These are phyloP conservation scores for Capsicum baccatum DNA, from an alignment of 257 asterid species.

Conservation along the genomic window DNA sequence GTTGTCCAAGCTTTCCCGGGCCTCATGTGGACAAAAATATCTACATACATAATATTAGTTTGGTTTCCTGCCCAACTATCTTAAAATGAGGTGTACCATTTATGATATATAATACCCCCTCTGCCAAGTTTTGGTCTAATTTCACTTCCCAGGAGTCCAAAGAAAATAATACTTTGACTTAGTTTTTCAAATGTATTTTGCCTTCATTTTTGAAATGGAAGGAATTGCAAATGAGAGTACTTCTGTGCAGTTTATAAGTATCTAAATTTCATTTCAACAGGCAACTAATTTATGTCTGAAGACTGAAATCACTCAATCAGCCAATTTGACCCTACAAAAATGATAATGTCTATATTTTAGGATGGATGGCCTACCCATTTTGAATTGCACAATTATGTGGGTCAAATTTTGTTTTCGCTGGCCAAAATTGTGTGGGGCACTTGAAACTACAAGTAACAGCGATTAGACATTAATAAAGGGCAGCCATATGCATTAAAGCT, in stretches of 20 bases:
- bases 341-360: neutral
- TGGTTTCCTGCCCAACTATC: neutral
- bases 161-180: slow-evolving; percentile 2
- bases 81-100: neutral
- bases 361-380: too few species aligned
- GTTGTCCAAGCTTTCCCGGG: neutral
- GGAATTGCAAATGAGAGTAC: neutral
- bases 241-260: neutral
- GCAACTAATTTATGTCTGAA: neutral
- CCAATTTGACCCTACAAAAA: slow-evolving; percentile 10
- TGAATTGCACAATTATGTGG: neutral
- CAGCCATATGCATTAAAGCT: too few species aligned
- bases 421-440: neutral
- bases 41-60: neutral
- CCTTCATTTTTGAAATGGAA: neutral
- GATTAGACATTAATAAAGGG: neutral
- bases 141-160: neutral
- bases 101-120: neutral
- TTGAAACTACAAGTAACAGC: too few species aligned
- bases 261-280: slow-evolving; percentile 5
- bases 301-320: neutral
- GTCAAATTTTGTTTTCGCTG: neutral
- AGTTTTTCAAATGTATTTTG: neutral
- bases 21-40: neutral
- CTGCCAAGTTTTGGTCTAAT: neutral